Conservation (phyloP, 768 basidiomycete species). For the Boletus tomentosulus region DNA sequence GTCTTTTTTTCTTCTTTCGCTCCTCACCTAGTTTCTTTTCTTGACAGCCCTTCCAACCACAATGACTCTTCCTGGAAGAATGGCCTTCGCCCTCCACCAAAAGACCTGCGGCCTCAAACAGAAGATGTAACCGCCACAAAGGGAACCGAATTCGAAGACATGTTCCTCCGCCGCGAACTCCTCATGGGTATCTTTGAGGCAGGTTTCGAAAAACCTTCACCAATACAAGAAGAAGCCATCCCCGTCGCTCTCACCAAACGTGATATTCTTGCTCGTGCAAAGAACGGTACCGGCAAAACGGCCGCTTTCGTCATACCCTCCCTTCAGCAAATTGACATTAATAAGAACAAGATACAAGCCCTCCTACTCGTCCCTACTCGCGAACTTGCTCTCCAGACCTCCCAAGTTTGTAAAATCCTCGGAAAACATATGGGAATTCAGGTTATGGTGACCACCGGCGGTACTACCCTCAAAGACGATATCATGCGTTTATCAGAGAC, state of each 20-base stretch:
- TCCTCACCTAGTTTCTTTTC: constrained; percentile 2
- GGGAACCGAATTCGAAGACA: constrained; percentile 94
- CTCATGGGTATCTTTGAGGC: constrained; percentile 99
- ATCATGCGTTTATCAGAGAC: constrained; percentile 86
- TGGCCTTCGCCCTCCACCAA: constrained; percentile 79
- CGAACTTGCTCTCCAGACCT: constrained; percentile 95
- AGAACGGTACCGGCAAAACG: constrained; percentile 97
- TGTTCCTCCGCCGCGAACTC: constrained; percentile 87
- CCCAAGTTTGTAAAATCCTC: constrained; percentile 97
- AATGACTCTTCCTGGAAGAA: constrained; percentile 58
- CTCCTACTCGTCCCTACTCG: constrained; percentile 97
- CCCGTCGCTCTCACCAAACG: constrained; percentile 90
- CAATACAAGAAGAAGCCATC: constrained; percentile 99
- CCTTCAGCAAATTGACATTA: constrained; percentile 86
- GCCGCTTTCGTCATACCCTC: constrained; percentile 98
- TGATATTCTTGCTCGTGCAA: constrained; percentile 92
- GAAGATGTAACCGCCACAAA: constrained; percentile 95
- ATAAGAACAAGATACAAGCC: constrained; percentile 87
- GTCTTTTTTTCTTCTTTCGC: not conserved
- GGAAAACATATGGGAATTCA: constrained; percentile 94
- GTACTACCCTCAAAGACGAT: constrained; percentile 97
- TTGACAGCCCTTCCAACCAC: constrained; percentile 26
- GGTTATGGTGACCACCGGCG: constrained; percentile 99
- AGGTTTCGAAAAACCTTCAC: constrained; percentile 93
- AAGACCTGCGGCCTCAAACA: constrained; percentile 92